These are phyloP conservation scores for Coemansia sp. DNA, from an alignment of 192 early-diverging fungal species.

Conservation along the genomic window DNA sequence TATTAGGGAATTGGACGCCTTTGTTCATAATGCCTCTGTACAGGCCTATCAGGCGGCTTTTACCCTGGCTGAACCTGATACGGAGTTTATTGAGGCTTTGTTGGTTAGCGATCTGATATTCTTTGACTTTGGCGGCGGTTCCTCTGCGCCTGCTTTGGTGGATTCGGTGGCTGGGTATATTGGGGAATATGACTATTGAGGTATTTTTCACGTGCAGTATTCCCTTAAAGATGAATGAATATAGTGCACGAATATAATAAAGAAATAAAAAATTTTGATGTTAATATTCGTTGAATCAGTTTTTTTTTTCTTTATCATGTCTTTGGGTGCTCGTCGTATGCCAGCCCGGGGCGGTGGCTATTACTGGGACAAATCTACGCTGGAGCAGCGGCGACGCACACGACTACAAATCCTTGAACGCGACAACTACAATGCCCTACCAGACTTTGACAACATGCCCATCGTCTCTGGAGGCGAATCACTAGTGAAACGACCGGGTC, in stretches of 20 bases:
- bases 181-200: slow-evolving; percentile 14
- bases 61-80: slow-evolving; percentile 69
- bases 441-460: slow-evolving; percentile 36
- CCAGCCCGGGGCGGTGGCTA: background rate
- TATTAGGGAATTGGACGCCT: slow-evolving; percentile 72
- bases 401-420: slow-evolving; percentile 41
- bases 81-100: slow-evolving; percentile 71
- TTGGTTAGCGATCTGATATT: slow-evolving; percentile 55
- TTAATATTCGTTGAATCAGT: background rate
- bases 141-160: background rate
- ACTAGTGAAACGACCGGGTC: background rate
- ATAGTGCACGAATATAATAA: background rate
- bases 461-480: background rate
- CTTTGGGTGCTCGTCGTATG: background rate
- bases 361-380: slow-evolving; percentile 41
- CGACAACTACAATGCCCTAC: slow-evolving; percentile 36
- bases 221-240: background rate
- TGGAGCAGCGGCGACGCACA: slow-evolving; percentile 32
- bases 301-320: background rate
- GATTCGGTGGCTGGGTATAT: slow-evolving; percentile 2
- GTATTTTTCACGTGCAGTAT: slow-evolving; percentile 13
- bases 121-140: slow-evolving; percentile 25
- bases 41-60: slow-evolving; percentile 77
- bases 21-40: slow-evolving; percentile 70
- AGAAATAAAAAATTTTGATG: background rate